phyloP scores from a whole-genome alignment of 768 basidiomycete species.

The Russula griseocarnosa region DNA sequence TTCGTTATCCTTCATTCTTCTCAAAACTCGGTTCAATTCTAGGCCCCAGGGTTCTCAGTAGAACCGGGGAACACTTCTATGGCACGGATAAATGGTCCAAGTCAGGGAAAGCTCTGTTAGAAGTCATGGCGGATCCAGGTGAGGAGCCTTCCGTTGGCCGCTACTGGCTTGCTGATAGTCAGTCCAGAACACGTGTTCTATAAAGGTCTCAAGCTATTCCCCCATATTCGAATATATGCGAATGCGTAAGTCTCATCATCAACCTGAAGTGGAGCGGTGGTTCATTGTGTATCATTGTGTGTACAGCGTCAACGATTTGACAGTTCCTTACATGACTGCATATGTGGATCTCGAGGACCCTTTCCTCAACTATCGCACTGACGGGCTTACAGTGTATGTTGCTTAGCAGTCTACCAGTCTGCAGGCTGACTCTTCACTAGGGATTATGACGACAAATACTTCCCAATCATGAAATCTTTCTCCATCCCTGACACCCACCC shows the following conservation, averaged over 20 bases:
- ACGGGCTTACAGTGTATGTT: slow-evolving; percentile 60
- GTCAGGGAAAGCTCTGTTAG: slow-evolving; percentile 60
- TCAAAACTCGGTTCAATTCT: slow-evolving; percentile 51
- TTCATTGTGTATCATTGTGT: background rate
- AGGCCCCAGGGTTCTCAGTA: slow-evolving; percentile 64
- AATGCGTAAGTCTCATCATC: slow-evolving; percentile 55
- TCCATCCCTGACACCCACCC: slow-evolving; percentile 15
- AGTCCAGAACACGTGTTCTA: slow-evolving; percentile 66
- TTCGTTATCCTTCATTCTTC: slow-evolving; percentile 55
- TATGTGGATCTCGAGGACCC: slow-evolving; percentile 66
- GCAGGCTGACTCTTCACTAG: background rate
- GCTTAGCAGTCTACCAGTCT: background rate
- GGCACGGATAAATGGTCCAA: slow-evolving; percentile 64
- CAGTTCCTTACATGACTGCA: slow-evolving; percentile 80
- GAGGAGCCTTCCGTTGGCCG: background rate
- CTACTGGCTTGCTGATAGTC: background rate
- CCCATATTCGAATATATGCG: slow-evolving; percentile 71
- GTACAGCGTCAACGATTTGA: slow-evolving; percentile 63
- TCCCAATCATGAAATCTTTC: slow-evolving; percentile 26
- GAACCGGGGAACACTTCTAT: slow-evolving; percentile 66
- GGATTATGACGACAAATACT: slow-evolving; percentile 23
- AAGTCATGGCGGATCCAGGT: slow-evolving; percentile 81
- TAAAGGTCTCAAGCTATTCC: slow-evolving; percentile 62
- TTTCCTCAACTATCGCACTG: slow-evolving; percentile 52
- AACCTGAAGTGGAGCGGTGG: slow-evolving; percentile 2